These are phyloP conservation scores for rapeseed (Brassica napus) DNA, from an alignment of 345 rosid species.

Conservation along the genomic window Da-Ae NC_063435.1:19505501-19506000, in stretches of 20 bases:
- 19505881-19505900: slow-evolving; percentile 64
- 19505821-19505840: slow-evolving; percentile 43
- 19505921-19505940: slow-evolving; percentile 50
- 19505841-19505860: slow-evolving; percentile 41
- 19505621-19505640: slow-evolving; percentile 17
- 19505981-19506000: slow-evolving; percentile 62
- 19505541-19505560: background rate
- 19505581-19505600: background rate
- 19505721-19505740: slow-evolving; percentile 49
- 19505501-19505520: slow-evolving; percentile 68
- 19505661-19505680: slow-evolving; percentile 58
- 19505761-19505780: background rate
- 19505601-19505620: background rate
- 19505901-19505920: slow-evolving; percentile 61
- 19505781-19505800: background rate
- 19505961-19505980: slow-evolving; percentile 54
- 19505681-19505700: slow-evolving; percentile 50
- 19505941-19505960: slow-evolving; percentile 60
- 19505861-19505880: slow-evolving; percentile 53
- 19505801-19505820: slow-evolving; percentile 3
- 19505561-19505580: background rate
- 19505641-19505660: slow-evolving; percentile 21
- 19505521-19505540: background rate
- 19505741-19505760: slow-evolving; percentile 54
- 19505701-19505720: slow-evolving; percentile 80